Percentiles rank a stretch among this genome's conserved stretches.
Conservation (phyloP, 805 yeast species). For the Dipodascopsis uninucleata region DNA sequence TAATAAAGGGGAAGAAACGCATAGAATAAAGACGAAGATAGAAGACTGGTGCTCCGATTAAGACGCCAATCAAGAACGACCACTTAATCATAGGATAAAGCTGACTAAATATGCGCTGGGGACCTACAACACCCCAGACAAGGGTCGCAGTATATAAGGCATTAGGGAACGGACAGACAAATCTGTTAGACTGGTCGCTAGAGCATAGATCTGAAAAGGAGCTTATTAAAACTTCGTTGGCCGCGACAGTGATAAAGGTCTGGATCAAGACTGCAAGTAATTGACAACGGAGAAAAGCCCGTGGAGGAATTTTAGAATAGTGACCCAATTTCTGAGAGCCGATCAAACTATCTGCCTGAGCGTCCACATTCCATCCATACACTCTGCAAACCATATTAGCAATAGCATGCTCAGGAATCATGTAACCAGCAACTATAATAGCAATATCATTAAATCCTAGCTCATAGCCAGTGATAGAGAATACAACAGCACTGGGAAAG, state of each 20-base stretch:
- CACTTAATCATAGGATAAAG: constrained; percentile 26
- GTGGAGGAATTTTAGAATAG: constrained; percentile 52
- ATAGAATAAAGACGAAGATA: constrained; percentile 1
- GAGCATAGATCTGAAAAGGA: constrained; percentile 36
- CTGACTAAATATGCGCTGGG: constrained; percentile 42
- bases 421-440: constrained; percentile 62
- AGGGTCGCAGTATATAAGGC: constrained; percentile 50
- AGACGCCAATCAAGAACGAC: constrained; percentile 25
- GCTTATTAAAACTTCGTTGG: background rate
- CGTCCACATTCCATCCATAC: constrained; percentile 9
- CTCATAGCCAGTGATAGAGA: constrained; percentile 57
- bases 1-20: constrained; percentile 9
- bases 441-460: constrained; percentile 62
- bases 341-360: constrained; percentile 6
- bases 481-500: constrained; percentile 59
- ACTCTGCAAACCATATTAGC: constrained; percentile 7
- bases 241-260: constrained; percentile 1
- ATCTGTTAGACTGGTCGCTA: constrained; percentile 39
- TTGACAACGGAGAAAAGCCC: constrained; percentile 47
- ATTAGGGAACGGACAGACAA: constrained; percentile 42
- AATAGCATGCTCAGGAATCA: constrained; percentile 31
- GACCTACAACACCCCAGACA: constrained; percentile 60
- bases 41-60: constrained; percentile 19
- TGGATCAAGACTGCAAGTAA: constrained; percentile 47
- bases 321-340: constrained; percentile 43